Conservation (phyloP, 345 rosid species). For the Durio zibethinus region DNA sequence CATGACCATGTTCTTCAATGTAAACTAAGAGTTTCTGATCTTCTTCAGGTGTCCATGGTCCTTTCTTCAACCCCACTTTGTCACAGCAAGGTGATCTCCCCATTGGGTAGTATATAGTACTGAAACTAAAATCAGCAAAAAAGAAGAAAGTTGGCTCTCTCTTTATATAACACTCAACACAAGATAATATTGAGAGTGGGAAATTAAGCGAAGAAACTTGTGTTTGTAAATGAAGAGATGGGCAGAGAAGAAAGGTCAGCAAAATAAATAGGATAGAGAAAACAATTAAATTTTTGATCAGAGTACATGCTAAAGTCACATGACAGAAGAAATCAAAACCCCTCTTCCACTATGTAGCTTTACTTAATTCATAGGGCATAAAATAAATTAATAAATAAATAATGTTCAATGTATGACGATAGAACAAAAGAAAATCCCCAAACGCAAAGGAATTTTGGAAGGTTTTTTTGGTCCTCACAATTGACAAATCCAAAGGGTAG, state of each 20-base stretch:
- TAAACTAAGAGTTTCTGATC: conserved; percentile 89
- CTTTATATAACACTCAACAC: conserved; percentile 21
- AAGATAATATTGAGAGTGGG: conserved; percentile 8
- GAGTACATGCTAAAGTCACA: conserved; percentile 21
- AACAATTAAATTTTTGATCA: conserved; percentile 19
- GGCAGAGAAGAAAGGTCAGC: conserved; percentile 40
- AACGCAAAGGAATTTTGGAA: not conserved
- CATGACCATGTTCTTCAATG: conserved; percentile 90
- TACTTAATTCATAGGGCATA: conserved; percentile 16
- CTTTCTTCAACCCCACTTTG: conserved; percentile 87
- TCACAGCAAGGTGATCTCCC: conserved; percentile 82
- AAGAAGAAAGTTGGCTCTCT: conserved; percentile 12
- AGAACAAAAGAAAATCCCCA: not conserved
- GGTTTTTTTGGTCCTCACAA: conserved; percentile 4
- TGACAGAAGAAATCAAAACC: conserved; percentile 22
- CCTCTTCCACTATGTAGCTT: not conserved
- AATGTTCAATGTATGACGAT: not conserved
- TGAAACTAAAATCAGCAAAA: conserved; percentile 15
- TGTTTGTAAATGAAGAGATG: conserved; percentile 33
- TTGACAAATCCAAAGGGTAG: not conserved
- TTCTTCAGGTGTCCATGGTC: conserved; percentile 97
- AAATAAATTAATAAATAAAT: too few relatives aligned
- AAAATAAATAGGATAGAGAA: conserved; percentile 39
- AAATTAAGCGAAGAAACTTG: conserved; percentile 13
- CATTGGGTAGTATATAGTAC: conserved; percentile 31